A percentile compares a stretch with the other conserved stretches of the same genome.
phyloP scores from a whole-genome alignment of 139 green algal genomes.

The Chlamydomonas incerta region DNA sequence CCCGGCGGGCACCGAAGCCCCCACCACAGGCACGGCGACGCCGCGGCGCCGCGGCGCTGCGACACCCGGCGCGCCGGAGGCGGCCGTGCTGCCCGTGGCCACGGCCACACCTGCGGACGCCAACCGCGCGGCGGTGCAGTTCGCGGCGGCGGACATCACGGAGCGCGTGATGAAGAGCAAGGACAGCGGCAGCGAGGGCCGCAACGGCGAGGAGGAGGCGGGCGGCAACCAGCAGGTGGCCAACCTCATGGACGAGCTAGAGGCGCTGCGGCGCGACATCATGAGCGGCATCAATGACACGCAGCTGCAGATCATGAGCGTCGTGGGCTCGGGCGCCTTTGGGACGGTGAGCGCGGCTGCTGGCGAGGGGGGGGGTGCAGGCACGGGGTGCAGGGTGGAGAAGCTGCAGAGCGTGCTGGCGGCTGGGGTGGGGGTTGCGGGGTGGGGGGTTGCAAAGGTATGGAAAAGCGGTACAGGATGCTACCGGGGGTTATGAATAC shows the following conservation, averaged over 20 bases:
- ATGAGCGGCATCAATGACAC: constrained; percentile 38
- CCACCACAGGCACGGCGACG: no score
- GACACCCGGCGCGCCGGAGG: no score
- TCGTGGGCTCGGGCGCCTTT: constrained; percentile 14
- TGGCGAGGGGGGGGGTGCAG: no score
- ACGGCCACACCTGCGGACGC: not conserved
- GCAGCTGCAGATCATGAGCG: constrained; percentile 35
- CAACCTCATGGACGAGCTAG: constrained; percentile 37
- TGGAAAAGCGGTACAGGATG: no score
- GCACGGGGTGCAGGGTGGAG: no score
- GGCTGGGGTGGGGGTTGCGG: no score
- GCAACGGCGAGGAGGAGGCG: not conserved
- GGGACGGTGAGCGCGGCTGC: not conserved
- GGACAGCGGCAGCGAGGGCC: constrained; percentile 22
- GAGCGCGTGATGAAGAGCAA: not conserved
- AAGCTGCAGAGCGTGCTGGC: no score
- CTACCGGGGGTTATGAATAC: no score
- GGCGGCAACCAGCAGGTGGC: not conserved
- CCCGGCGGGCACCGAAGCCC: no score
- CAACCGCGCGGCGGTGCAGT: not conserved
- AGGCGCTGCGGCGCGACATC: constrained; percentile 34
- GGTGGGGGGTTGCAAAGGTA: no score
- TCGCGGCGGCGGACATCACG: constrained; percentile 10
- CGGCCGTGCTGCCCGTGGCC: no score
- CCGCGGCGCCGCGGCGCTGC: no score